Evolutionary conservation across 257 asterid species (phyloP).

Genomic region (Salvia hispanica): DNA sequence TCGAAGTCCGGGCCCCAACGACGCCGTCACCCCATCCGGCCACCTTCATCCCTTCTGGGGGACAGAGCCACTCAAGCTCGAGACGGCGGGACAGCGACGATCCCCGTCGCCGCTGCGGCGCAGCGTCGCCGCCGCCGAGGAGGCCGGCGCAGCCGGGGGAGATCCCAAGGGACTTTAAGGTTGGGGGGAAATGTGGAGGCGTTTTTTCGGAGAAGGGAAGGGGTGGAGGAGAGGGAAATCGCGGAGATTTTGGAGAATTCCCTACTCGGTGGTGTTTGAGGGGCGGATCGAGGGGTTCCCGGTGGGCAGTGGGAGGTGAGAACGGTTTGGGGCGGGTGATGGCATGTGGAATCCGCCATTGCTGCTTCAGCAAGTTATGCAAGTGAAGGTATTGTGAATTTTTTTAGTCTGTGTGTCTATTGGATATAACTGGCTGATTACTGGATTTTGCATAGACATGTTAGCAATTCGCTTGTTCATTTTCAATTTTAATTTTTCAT

Average conservation of each 20-base stretch:
- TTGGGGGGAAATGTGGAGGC: conserved; percentile 59
- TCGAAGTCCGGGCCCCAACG: conserved; percentile 34
- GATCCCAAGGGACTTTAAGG: conserved; percentile 46
- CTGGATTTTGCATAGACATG: neutral
- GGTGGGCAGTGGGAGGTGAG: conserved; percentile 54
- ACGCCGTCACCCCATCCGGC: conserved; percentile 34
- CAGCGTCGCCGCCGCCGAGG: conserved; percentile 38
- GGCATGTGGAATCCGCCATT: conserved; percentile 57
- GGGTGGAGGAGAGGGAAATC: conserved; percentile 56
- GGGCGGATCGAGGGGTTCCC: conserved; percentile 24
- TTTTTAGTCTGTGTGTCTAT: neutral
- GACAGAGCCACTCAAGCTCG: conserved; percentile 35
- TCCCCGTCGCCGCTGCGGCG: conserved; percentile 25
- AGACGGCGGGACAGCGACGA: conserved; percentile 20
- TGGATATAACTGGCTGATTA: neutral
- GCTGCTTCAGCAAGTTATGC: conserved; percentile 32
- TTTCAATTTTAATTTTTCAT: neutral
- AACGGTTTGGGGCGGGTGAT: conserved; percentile 44
- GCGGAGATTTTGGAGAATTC: conserved; percentile 50
- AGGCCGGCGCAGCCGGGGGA: conserved; percentile 52
- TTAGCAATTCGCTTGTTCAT: neutral
- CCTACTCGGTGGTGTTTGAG: conserved; percentile 43
- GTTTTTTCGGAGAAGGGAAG: conserved; percentile 27
- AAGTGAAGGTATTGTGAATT: conserved; percentile 13
- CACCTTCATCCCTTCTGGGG: conserved; percentile 36